Percentiles rank a stretch among this genome's conserved stretches.
Conservation (phyloP, 257 asterid species). For the Solanum tarapatanum region DNA sequence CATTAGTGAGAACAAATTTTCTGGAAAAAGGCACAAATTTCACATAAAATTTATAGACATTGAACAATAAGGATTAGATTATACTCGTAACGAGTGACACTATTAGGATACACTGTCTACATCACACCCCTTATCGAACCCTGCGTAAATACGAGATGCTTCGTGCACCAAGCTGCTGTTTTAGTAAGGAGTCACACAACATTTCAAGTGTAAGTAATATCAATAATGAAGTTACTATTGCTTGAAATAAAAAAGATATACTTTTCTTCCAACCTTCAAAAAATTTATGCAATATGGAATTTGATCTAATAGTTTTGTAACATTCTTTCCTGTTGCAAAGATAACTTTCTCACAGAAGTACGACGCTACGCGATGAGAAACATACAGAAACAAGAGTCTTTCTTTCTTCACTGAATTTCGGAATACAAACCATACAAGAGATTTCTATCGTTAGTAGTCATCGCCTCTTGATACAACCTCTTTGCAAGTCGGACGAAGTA, state of each 20-base stretch:
- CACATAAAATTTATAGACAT: not conserved
- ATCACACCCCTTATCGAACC: not conserved
- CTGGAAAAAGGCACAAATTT: not conserved
- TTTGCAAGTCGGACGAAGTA: conserved; percentile 99
- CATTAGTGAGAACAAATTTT: not conserved
- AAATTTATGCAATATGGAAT: not conserved
- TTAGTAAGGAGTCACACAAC: not conserved
- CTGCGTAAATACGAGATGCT: not conserved
- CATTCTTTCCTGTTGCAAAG: not conserved
- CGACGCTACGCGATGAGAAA: not conserved
- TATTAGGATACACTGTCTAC: not conserved
- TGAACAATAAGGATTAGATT: not conserved
- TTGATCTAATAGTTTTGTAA: not conserved
- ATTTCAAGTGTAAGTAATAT: not conserved
- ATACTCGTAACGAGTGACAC: not conserved
- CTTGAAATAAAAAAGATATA: not conserved
- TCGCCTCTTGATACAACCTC: conserved; percentile 96
- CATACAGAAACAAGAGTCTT: not conserved
- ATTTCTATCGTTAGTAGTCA: conserved; percentile 44
- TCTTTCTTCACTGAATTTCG: not conserved
- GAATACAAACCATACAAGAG: not conserved
- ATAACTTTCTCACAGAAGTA: not conserved
- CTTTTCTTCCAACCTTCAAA: not conserved
- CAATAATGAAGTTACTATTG: not conserved
- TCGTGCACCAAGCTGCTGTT: not conserved